Percentiles rank a stretch among this genome's conserved stretches.
These are phyloP conservation scores for Loxodes magnus DNA, from an alignment of 73 alveolate genomes.

Conservation along the genomic window DNA sequence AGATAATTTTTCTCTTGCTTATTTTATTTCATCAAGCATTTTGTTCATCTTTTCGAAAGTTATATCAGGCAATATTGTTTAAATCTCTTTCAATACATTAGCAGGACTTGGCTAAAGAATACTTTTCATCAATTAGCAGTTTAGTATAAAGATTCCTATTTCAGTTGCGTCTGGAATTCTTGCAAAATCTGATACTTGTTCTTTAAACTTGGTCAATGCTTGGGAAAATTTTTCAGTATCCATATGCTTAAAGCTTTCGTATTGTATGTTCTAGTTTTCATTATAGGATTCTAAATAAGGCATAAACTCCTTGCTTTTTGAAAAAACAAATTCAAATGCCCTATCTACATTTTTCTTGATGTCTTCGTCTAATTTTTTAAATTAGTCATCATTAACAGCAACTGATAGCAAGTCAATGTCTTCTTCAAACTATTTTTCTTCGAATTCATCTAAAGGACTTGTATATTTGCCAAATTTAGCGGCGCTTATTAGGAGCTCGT, in stretches of 20 bases:
- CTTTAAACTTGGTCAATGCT: conserved; percentile 12
- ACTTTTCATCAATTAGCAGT: conserved; percentile 26
- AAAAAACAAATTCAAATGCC: conserved; percentile 22
- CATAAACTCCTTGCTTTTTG: conserved; percentile 13
- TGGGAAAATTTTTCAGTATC: conserved; percentile 39
- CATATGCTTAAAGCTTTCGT: conserved; percentile 19
- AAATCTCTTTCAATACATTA: conserved; percentile 18
- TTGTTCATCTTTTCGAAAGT: conserved; percentile 17
- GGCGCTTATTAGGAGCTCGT: conserved; percentile 34
- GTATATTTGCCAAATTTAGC: conserved; percentile 33
- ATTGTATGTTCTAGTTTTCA: conserved; percentile 28
- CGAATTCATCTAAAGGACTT: conserved; percentile 22
- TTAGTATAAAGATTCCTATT: conserved; percentile 34
- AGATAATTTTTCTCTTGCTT: conserved; percentile 21
- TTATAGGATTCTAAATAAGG: conserved; percentile 26
- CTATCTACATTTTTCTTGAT: conserved; percentile 21
- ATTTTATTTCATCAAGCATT: conserved; percentile 25
- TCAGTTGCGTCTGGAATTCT: conserved; percentile 13
- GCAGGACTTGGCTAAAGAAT: conserved; percentile 30
- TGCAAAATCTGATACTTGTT: conserved; percentile 19
- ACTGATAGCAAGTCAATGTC: conserved; percentile 31
- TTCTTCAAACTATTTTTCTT: conserved; percentile 40
- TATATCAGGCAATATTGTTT: conserved; percentile 32
- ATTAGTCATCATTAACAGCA: conserved; percentile 35
- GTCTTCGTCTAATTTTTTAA: conserved; percentile 16